These are phyloP conservation scores for Auriscalpium vulgare DNA, from an alignment of 768 basidiomycete species.

Conservation along the genomic window DNA sequence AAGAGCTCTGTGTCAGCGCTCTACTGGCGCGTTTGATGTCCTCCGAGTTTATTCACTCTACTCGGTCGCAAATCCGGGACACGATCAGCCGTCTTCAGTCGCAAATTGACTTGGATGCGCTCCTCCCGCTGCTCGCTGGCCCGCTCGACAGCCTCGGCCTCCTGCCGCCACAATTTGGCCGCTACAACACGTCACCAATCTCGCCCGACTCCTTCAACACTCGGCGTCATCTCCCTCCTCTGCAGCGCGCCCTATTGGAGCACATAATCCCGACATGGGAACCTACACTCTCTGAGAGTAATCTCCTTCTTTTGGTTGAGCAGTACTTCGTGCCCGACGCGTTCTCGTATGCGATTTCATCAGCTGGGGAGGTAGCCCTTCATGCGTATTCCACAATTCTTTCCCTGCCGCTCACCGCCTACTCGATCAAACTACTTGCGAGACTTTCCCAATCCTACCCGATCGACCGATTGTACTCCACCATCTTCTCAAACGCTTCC, in stretches of 20 bases:
- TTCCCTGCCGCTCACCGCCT: slow-evolving; percentile 37
- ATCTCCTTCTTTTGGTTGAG: slow-evolving; percentile 38
- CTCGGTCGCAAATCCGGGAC: slow-evolving; percentile 18
- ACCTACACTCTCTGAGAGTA: slow-evolving; percentile 39
- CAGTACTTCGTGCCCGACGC: slow-evolving; percentile 71
- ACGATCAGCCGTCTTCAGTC: slow-evolving; percentile 21
- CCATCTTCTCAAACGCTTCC: slow-evolving; percentile 31
- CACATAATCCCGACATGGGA: slow-evolving; percentile 69
- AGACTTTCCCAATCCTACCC: slow-evolving; percentile 57
- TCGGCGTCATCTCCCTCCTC: slow-evolving; percentile 32
- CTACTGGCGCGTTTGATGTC: not conserved
- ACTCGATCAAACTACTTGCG: slow-evolving; percentile 45
- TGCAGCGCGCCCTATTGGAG: slow-evolving; percentile 63
- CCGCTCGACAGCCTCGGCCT: slow-evolving; percentile 53
- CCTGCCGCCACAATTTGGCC: slow-evolving; percentile 49
- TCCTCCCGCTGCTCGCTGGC: slow-evolving; percentile 47
- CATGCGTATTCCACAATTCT: slow-evolving; percentile 61
- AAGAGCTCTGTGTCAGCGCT: too few relatives aligned
- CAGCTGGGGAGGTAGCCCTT: slow-evolving; percentile 46
- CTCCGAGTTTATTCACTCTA: not conserved
- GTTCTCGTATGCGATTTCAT: slow-evolving; percentile 41
- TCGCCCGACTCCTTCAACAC: slow-evolving; percentile 25
- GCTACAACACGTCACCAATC: slow-evolving; percentile 34
- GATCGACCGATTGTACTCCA: slow-evolving; percentile 55
- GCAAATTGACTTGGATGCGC: slow-evolving; percentile 34